These are phyloP conservation scores for Colletotrichum australisinense DNA, from an alignment of 2,329 filamentous ascomycete genomes.

Conservation along the genomic window DNA sequence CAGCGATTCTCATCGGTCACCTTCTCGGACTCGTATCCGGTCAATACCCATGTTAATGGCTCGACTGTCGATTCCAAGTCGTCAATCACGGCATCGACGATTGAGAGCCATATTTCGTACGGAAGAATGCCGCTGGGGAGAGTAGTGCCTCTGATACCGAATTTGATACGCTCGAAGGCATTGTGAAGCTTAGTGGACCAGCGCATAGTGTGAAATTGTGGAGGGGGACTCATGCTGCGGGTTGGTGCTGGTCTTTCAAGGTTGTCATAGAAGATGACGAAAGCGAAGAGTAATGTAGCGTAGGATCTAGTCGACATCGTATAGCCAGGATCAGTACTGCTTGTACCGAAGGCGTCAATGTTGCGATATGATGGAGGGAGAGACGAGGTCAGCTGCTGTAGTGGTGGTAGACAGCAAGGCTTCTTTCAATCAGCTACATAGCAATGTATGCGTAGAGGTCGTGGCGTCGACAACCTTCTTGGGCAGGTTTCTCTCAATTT, in stretches of 20 bases:
- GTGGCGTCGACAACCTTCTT: background rate
- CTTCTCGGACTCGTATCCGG: background rate
- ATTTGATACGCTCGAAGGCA: background rate
- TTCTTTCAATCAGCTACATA: background rate
- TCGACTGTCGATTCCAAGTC: background rate
- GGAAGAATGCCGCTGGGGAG: background rate
- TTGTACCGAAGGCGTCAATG: too few species aligned
- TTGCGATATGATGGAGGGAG: too few species aligned
- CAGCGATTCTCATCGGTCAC: background rate
- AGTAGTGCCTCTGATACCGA: background rate
- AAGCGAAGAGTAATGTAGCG: background rate
- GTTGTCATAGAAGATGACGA: background rate
- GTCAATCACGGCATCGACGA: background rate
- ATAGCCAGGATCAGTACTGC: too few species aligned
- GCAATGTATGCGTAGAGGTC: background rate
- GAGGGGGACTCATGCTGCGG: background rate
- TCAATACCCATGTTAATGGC: background rate
- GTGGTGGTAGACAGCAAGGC: background rate
- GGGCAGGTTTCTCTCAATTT: background rate
- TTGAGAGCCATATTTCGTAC: background rate
- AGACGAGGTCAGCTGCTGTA: background rate
- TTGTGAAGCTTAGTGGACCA: background rate
- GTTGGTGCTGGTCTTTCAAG: background rate
- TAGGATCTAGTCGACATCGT: too few species aligned
- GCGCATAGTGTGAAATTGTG: background rate